Evolutionary conservation across 2,329 filamentous ascomycete species (phyloP).

Genomic region (Cordyceps cateniannulata): DNA sequence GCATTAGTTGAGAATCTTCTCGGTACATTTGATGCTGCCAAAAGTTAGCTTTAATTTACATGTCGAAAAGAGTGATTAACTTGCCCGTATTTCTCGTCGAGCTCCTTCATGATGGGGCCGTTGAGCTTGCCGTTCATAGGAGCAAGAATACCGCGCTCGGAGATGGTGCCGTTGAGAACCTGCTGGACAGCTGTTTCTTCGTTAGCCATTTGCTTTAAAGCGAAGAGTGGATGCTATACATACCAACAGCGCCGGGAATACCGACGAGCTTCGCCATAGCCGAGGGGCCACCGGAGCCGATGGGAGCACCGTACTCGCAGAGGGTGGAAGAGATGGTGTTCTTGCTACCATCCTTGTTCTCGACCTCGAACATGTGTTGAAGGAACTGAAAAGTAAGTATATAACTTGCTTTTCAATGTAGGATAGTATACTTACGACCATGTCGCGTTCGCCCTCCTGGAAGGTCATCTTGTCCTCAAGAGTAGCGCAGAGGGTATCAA

Average conservation of each 20-base stretch:
- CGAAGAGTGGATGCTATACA: neutral
- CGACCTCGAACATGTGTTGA: conserved; percentile 78
- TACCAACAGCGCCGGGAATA: conserved; percentile 47
- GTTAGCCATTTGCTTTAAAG: neutral
- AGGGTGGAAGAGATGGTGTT: conserved; percentile 78
- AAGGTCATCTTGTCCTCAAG: conserved; percentile 91
- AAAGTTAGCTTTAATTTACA: neutral
- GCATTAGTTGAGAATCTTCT: conserved; percentile 8
- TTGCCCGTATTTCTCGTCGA: conserved; percentile 66
- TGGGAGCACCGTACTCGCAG: conserved; percentile 72
- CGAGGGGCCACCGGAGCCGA: conserved; percentile 69
- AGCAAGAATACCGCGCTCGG: conserved; percentile 67
- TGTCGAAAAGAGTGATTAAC: neutral
- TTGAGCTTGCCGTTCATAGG: conserved; percentile 69
- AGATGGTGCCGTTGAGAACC: conserved; percentile 69
- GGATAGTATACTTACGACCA: conserved; percentile 49
- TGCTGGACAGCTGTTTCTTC: conserved; percentile 65
- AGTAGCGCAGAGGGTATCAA: conserved; percentile 85
- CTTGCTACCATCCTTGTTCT: conserved; percentile 69
- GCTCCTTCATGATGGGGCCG: conserved; percentile 66
- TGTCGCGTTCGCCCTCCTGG: conserved; percentile 73
- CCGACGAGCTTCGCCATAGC: conserved; percentile 82
- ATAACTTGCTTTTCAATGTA: conserved; percentile 7
- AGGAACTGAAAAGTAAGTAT: conserved; percentile 35
- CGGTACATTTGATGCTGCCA: conserved; percentile 9